Base-by-base conservation (phyloP, 768 basidiomycete genomes). In the Leccinum pellstonianum region DNA sequence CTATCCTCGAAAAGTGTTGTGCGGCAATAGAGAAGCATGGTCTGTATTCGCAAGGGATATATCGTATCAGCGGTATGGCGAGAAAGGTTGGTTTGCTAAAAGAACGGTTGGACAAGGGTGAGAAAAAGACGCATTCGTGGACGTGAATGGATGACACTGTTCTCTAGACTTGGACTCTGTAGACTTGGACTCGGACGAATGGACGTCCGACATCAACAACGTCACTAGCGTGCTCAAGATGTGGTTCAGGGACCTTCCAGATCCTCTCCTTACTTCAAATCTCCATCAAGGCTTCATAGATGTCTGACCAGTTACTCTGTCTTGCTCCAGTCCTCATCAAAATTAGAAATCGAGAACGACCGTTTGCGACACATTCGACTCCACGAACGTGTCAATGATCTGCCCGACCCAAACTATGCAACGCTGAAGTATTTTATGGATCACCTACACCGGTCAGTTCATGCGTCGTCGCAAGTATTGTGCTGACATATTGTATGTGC, bases 321-420 rank as follows among this genome's bases (percentile, higher is more conserved):
- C 47, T 50, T 1, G 15, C 12, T 53, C 21, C 1, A 31, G 19
- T 48, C 14, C 52, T 63, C 33, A 62, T 27, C 37, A 3, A 50
- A 49, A 56, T 15, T 66, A 95, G 90, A 87, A 70, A 91, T 91
- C 62, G 97, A 98, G 56, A 97, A 96, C 68, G 95, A 97, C 65
- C 86, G 96, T 54, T 78, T 98, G 64, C 85, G 96, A 60, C 96
- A 98, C 68, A 98, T 99, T 63, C 86, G 95, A 53, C 77, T 98
- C 55, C 97, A 99, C 69, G 97, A 98, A 70, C 87, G 95, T 50
- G 95, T 99, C 50, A 99, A 99, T 68, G 96, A 98, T 64, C 81
- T 99, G 55, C 96, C 97, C 12, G 97, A 99, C 76, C 85, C 97
- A n/a, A 98, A 98, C 74, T 99, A 99, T 69, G 93, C 97, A 2